phyloP scores from a whole-genome alignment of 306 rosid species.

The Notholithocarpus densiflorus region DNA sequence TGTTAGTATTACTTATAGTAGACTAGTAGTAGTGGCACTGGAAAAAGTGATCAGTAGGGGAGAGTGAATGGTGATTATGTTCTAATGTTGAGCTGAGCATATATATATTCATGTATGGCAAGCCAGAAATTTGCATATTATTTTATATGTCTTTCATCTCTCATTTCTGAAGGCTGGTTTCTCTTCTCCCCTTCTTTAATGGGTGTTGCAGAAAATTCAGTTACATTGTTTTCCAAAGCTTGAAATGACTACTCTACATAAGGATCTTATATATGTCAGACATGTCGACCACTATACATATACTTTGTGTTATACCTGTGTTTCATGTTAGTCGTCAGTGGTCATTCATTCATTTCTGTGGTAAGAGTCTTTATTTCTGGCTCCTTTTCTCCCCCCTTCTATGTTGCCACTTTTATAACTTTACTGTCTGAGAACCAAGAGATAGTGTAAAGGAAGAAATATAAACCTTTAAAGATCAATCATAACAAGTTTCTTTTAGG shows the following conservation, averaged over 20 bases:
- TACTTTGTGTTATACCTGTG: slow-evolving; percentile 21
- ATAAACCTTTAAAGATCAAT: slow-evolving; percentile 23
- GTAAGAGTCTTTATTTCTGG: slow-evolving; percentile 26
- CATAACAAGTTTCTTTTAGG: slow-evolving; percentile 30
- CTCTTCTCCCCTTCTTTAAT: not conserved
- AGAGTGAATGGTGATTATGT: slow-evolving; percentile 16
- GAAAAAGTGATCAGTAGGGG: slow-evolving; percentile 29
- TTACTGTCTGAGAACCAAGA: slow-evolving; percentile 34
- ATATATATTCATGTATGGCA: slow-evolving; percentile 13
- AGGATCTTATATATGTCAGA: slow-evolving; percentile 34
- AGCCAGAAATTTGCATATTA: slow-evolving; percentile 26
- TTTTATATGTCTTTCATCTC: not conserved
- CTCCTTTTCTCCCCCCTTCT: slow-evolving; percentile 11
- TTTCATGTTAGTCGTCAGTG: slow-evolving; percentile 9
- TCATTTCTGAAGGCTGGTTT: slow-evolving; percentile 1
- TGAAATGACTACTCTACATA: slow-evolving; percentile 27
- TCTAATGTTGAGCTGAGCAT: slow-evolving; percentile 25
- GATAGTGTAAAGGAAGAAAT: slow-evolving; percentile 24
- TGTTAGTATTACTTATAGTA: slow-evolving; percentile 28
- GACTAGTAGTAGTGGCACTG: slow-evolving; percentile 42
- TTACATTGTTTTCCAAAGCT: not conserved
- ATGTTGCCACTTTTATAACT: slow-evolving; percentile 34
- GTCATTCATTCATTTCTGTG: slow-evolving; percentile 15
- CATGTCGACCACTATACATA: not conserved
- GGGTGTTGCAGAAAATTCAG: slow-evolving; percentile 8